These are phyloP conservation scores for Brassica nigra DNA, from an alignment of 345 rosid species.

Conservation along the genomic window DNA sequence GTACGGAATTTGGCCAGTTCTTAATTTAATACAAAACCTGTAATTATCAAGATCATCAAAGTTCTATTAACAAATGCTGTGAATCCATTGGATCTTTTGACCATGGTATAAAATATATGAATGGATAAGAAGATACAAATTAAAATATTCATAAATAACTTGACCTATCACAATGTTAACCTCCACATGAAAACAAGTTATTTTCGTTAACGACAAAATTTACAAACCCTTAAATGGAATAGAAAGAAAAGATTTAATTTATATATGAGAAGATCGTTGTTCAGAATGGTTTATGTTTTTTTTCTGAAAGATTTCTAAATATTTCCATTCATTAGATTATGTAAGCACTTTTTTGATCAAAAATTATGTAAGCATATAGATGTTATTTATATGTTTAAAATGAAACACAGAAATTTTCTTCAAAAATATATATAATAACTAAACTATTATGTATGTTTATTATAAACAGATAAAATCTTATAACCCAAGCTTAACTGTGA, in stretches of 20 bases:
- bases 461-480: too few species aligned
- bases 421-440: too few species aligned
- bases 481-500: too few species aligned
- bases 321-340: too few species aligned
- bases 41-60: conserved; percentile 14
- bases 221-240: neutral
- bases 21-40: conserved; percentile 9
- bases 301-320: too few species aligned
- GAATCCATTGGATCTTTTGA: conserved; percentile 21
- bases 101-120: conserved; percentile 22
- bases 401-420: too few species aligned
- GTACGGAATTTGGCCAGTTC: conserved; percentile 23
- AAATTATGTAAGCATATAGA: too few species aligned
- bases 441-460: too few species aligned
- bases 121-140: conserved; percentile 29
- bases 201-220: neutral
- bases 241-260: neutral
- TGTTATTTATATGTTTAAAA: too few species aligned
- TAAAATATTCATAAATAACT: conserved; percentile 12
- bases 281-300: neutral
- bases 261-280: neutral
- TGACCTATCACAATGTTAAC: conserved; percentile 37
- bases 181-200: conserved; percentile 2
- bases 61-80: conserved; percentile 19
- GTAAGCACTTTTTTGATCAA: too few species aligned